phyloP scores from a whole-genome alignment of 1,284 basidiomycete species.

The Sporisorium sorghi region DNA sequence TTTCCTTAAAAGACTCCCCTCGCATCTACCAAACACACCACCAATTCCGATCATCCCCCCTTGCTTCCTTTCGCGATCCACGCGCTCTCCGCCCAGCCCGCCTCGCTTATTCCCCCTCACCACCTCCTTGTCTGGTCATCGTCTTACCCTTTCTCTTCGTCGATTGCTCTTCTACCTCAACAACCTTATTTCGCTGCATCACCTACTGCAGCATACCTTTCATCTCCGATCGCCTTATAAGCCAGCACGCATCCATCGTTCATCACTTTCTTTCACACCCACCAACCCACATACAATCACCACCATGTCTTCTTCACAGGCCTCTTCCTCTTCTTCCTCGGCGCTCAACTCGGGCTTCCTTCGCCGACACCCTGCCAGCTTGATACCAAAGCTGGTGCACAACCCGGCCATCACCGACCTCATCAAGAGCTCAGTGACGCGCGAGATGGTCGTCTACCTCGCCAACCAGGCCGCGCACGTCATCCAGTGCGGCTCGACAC shows the following conservation, averaged over 20 bases:
- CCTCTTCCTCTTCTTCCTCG: conserved; percentile 50
- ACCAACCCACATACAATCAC: conserved; percentile 12
- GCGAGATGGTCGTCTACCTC: conserved; percentile 68
- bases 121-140: conserved; percentile 32
- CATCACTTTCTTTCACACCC: conserved; percentile 6
- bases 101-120: conserved; percentile 26
- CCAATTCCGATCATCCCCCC: conserved; percentile 47
- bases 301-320: conserved; percentile 45
- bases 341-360: conserved; percentile 55
- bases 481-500: conserved; percentile 64
- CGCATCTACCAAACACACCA: conserved; percentile 46
- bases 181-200: conserved; percentile 42
- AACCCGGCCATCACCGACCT: conserved; percentile 67
- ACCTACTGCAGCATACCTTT: conserved; percentile 27
- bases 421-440: conserved; percentile 65
- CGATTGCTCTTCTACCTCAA: neutral
- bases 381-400: conserved; percentile 66
- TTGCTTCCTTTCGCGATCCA: conserved; percentile 40
- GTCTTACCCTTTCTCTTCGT: neutral
- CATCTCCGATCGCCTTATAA: conserved; percentile 45
- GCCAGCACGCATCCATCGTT: conserved; percentile 9
- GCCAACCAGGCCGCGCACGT: conserved; percentile 68
- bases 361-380: conserved; percentile 65
- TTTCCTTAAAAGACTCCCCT: conserved; percentile 48
- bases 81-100: conserved; percentile 31